Base-by-base conservation (phyloP, 2,329 filamentous ascomycete species). In the Didymella exigua region DNA sequence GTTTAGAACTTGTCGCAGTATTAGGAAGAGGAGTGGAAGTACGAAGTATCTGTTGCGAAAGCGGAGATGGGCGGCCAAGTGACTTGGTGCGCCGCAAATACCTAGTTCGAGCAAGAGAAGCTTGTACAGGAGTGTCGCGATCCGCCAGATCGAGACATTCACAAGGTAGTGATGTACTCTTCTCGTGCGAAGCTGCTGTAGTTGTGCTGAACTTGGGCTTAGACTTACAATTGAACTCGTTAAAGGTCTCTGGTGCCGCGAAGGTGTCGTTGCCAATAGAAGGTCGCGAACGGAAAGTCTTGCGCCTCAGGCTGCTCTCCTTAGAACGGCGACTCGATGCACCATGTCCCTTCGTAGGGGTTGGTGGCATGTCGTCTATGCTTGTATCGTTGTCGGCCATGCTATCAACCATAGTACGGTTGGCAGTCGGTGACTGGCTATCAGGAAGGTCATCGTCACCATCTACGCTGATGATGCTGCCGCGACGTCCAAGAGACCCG, bases 291-390 rank as follows among this genome's bases (percentile, higher is more conserved):
- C 78, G 75, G 58, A 82, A 81, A 11, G 81, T 73, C 62, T 77
- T 80, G 64, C 80, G 81, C 49, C 79, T 73, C 56, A 82, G 59
- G 64, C 79, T 82, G 71, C 79, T 82, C 55, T 80, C 77, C 67
- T 80, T 81, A 21, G 78, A 80, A 37, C 76, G 76, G 48, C 78
- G 72, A 48, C 71, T 69, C n/a, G 67, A 68, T 23, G 82, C 65
- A 75, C 77, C 66, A 31, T 73, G 75, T 62, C 86, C 86, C 75
- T 96, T 98, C 0, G 95, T 98, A 0, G 95, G 95, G 1, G 95
- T 99, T 1, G 93, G 93, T n/a, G 93, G 93, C 53, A 93, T 80
- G 44, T 96, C 92, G 33, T 93, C 90, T 16, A 77, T 79, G 48
- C 82, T 81, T 5, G 78, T 70, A 63, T 87, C 85, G 61, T 80